A percentile compares a stretch with the other conserved stretches of the same genome.
phyloP scores from a whole-genome alignment of 768 basidiomycete genomes.

The Inosperma sp. region DNA sequence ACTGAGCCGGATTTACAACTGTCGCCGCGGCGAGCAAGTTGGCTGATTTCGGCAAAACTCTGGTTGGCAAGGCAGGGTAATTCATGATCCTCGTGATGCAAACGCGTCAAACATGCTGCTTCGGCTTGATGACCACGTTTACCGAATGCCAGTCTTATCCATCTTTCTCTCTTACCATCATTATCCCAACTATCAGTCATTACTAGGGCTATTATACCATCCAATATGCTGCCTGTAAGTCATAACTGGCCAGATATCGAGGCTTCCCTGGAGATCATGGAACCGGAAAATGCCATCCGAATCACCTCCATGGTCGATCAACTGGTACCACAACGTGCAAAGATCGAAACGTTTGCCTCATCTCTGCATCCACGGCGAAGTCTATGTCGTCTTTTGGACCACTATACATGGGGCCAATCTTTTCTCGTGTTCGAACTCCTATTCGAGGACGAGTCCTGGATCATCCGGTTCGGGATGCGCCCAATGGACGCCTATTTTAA shows the following conservation, averaged over 20 bases:
- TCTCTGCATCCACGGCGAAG: slow-evolving; percentile 30
- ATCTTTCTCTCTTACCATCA: slow-evolving; percentile 10
- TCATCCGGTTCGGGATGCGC: slow-evolving; percentile 38
- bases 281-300: slow-evolving; percentile 31
- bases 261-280: slow-evolving; percentile 33
- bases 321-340: slow-evolving; percentile 28
- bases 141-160: slow-evolving; percentile 4
- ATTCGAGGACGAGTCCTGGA: slow-evolving; percentile 35
- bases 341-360: slow-evolving; percentile 32
- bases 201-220: neutral
- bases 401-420: slow-evolving; percentile 41
- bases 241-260: slow-evolving; percentile 36
- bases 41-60: slow-evolving; percentile 18
- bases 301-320: slow-evolving; percentile 35
- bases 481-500: slow-evolving; percentile 40
- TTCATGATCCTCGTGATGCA: slow-evolving; percentile 21
- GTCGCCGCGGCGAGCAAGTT: too few relatives aligned
- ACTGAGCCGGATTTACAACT: too few relatives aligned
- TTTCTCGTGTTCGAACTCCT: slow-evolving; percentile 38
- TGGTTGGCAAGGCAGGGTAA: slow-evolving; percentile 11
- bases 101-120: slow-evolving; percentile 26
- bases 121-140: slow-evolving; percentile 14
- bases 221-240: slow-evolving; percentile 32
- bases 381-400: slow-evolving; percentile 31
- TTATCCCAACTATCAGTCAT: neutral